These are phyloP conservation scores for Ceratocystis variospora DNA, from an alignment of 2,329 filamentous ascomycete genomes.

Conservation along the genomic window DNA sequence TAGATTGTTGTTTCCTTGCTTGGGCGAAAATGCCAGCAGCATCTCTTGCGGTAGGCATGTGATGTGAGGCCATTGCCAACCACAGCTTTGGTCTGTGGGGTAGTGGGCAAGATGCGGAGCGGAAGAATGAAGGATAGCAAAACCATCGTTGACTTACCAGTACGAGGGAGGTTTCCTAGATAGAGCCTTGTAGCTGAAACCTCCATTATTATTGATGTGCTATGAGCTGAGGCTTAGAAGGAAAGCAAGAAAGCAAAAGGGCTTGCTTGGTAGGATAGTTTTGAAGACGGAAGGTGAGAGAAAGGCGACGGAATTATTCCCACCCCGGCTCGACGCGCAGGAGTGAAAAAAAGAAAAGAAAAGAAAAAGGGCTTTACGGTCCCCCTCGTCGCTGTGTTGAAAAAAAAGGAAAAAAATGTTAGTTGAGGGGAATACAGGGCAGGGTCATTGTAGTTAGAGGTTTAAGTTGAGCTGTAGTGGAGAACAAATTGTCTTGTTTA, in stretches of 20 bases:
- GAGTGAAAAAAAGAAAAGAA: constrained; percentile 8
- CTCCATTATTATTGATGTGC: constrained; percentile 50
- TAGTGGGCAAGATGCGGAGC: not conserved
- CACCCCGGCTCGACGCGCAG: not conserved
- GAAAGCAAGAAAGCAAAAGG: not conserved
- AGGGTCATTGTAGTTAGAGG: not conserved
- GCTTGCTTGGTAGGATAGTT: constrained; percentile 25
- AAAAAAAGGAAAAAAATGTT: constrained; percentile 16
- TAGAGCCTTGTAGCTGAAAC: constrained; percentile 93
- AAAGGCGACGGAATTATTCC: constrained; percentile 18
- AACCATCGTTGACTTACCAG: constrained; percentile 50
- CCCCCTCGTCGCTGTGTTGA: constrained; percentile 5
- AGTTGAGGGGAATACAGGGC: constrained; percentile 12
- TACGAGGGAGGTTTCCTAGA: constrained; percentile 91
- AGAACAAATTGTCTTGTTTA: not conserved
- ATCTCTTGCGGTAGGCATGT: constrained; percentile 3
- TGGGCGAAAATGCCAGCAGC: not conserved
- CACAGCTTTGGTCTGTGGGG: constrained; percentile 6
- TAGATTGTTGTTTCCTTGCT: not conserved
- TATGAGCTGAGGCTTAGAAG: not conserved
- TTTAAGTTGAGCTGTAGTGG: not conserved
- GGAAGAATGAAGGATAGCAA: not conserved
- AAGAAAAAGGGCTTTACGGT: not conserved
- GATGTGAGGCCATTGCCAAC: constrained; percentile 15
- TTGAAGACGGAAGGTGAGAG: constrained; percentile 16